Evolutionary conservation across 495 filamentous ascomycete genomes (phyloP).

Genomic region (Tuber magnatum): DNA sequence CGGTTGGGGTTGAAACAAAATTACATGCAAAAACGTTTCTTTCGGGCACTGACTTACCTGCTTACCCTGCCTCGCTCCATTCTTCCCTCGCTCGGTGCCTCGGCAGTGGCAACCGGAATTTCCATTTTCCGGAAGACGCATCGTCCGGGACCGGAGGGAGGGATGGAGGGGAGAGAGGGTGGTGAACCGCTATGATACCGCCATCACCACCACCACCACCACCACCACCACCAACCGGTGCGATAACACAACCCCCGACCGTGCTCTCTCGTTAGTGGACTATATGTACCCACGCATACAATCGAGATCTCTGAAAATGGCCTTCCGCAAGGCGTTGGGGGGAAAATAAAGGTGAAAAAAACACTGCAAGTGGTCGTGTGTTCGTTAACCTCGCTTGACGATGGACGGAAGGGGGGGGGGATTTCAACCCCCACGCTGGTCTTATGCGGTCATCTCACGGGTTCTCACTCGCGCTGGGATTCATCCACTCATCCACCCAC

Average conservation of each 20-base stretch:
- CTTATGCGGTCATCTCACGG: background rate
- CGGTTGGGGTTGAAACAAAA: background rate
- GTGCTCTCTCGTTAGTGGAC: background rate
- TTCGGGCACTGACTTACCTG: background rate
- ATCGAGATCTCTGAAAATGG: background rate
- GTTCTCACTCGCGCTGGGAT: background rate
- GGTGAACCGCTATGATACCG: background rate
- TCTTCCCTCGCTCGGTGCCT: background rate
- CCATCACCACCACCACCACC: background rate
- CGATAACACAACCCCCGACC: background rate
- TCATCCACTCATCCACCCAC: background rate
- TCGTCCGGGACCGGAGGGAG: background rate
- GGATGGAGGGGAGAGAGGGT: background rate
- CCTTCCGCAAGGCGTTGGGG: background rate
- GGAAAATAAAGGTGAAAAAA: background rate
- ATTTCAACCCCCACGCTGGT: background rate
- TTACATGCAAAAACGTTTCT: background rate
- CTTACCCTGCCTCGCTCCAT: background rate
- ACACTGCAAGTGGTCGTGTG: background rate
- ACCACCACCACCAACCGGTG: too few relatives aligned
- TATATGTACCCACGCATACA: background rate
- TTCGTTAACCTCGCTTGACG: background rate
- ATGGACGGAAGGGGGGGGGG: background rate
- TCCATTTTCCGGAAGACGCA: constrained; percentile 2
- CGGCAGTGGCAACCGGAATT: background rate